Evolutionary conservation across 108 stramenopile species (phyloP), one percentile per base, ranked within the genome.

Genomic region (Conticribra weissflogii): DNA sequence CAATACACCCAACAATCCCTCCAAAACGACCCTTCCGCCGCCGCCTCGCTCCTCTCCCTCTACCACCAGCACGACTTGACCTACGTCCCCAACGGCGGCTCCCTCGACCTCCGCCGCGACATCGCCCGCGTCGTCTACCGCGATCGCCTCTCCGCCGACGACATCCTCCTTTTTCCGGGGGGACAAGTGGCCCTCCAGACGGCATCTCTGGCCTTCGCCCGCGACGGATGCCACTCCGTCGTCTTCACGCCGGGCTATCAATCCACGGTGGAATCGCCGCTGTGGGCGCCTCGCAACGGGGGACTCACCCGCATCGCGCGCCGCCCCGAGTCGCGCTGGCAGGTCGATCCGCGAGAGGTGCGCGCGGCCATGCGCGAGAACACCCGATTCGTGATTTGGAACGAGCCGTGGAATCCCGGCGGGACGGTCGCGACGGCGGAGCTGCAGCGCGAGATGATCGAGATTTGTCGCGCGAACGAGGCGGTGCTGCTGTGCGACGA

Each of bases 201-300:
- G 1, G 86, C 87, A 1, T 82, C 88, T 1, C 71, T 79, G 34
- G 89, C 85, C 2, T 85, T 89, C 71, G 85, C 81, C 5, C 36
- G 61, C 12, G 25, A 49, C 30, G 70, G 73, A 18, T 48, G 61
- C 34, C 91, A 92, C 78, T 74, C 88, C 34, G 88, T 92, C 28
- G 85, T 82, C 25, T 92, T 92, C 74, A 64, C 78, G n/a, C 91
- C 91, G 1, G 88, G 88, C 16, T 89, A 92, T 86, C 91, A 92
- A 76, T 79, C 76, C 16, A 78, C 79, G n/a, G 53, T 85, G 0
- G 81, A 89, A 63, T 78, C 82, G 34, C 86, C 90, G 0, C 48
- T 59, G 8, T 85, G 84, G 78, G 83, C 84, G 1, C 22, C 62
- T 7, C 82, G 81, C 21, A 69, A 56, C 33, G 64, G 44, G 17